Conservation (phyloP, 768 basidiomycete genomes). For the Strobilomyces dryophilus region DNA sequence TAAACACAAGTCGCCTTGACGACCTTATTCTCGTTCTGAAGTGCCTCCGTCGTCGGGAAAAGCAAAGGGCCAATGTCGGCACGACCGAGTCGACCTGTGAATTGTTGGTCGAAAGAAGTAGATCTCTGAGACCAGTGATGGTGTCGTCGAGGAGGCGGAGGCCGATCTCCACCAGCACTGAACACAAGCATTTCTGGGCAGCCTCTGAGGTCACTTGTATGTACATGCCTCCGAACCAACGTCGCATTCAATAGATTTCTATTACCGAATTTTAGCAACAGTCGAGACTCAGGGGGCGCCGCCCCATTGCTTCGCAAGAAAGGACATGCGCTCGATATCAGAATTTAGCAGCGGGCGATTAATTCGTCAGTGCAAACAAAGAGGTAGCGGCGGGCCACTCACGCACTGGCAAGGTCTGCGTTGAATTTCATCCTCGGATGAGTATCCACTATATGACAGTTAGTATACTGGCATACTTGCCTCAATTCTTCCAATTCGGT, state of each 20-base stretch:
- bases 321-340: not conserved
- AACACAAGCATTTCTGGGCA: not conserved
- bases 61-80: not conserved
- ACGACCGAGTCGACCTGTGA: not conserved
- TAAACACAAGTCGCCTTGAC: no score
- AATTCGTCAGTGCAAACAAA: no score
- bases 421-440: not conserved
- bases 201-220: not conserved
- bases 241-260: not conserved
- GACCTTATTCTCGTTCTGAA: not conserved
- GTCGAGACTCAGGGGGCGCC: not conserved
- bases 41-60: not conserved
- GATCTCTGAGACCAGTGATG: not conserved
- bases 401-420: not conserved
- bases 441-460: not conserved
- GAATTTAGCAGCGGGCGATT: not conserved
- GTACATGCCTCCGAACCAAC: not conserved
- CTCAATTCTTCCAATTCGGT: constrained; percentile 1
- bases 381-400: not conserved
- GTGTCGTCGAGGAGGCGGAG: not conserved
- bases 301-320: not conserved
- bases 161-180: not conserved
- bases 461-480: not conserved
- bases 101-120: not conserved
- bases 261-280: not conserved